Conservation (phyloP, 177 flowering plant species). For the Vitis hybrid region DNA sequence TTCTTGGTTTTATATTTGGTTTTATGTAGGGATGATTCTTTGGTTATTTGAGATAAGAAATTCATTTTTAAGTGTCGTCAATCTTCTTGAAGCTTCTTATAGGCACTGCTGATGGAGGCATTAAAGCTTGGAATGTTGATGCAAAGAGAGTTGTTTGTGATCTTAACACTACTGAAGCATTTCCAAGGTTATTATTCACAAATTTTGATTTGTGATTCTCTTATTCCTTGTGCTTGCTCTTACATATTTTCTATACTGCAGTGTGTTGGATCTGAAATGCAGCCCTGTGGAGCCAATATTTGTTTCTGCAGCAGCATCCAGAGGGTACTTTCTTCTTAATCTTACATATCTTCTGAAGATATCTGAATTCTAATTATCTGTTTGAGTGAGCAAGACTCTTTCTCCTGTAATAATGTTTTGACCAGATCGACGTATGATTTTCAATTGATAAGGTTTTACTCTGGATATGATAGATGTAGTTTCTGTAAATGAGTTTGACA, state of each 20-base stretch:
- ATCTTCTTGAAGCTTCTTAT: slow-evolving; percentile 81
- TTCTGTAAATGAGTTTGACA: too few species aligned
- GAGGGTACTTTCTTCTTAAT: slow-evolving; percentile 41
- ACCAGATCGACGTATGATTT: too few species aligned
- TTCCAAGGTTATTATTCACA: slow-evolving; percentile 56
- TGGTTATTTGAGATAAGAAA: background rate
- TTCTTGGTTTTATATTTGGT: slow-evolving; percentile 4
- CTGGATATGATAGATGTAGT: too few species aligned
- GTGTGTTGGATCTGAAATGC: slow-evolving; percentile 89
- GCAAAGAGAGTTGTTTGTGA: slow-evolving; percentile 99
- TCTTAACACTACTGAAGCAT: slow-evolving; percentile 68
- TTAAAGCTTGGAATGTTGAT: slow-evolving; percentile 99
- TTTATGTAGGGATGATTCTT: slow-evolving; percentile 7
- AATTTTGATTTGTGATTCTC: background rate
- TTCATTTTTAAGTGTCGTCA: slow-evolving; percentile 19
- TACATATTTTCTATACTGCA: slow-evolving; percentile 35
- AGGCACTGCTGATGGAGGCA: slow-evolving; percentile 91
- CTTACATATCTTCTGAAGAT: background rate
- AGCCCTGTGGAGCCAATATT: slow-evolving; percentile 96
- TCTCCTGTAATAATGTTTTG: too few species aligned
- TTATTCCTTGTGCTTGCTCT: slow-evolving; percentile 2
- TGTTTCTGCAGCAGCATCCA: slow-evolving; percentile 95
- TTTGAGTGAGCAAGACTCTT: too few species aligned
- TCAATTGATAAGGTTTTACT: too few species aligned
- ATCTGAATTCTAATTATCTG: slow-evolving; percentile 1